Evolutionary conservation across 192 early-diverging fungal genomes (phyloP).

Genomic region (Coemansia sp.): DNA sequence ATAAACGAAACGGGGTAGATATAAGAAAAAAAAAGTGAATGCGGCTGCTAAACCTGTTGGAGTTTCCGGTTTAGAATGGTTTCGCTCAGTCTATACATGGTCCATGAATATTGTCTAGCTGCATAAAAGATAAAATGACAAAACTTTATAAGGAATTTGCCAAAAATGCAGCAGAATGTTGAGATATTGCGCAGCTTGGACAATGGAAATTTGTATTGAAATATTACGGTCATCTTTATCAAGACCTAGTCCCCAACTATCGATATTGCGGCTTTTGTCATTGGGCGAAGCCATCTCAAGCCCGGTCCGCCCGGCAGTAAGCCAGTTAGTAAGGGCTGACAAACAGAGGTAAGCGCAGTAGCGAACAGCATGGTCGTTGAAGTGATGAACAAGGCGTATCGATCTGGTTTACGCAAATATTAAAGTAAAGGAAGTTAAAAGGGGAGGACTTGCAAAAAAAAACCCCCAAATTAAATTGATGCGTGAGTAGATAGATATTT

Average conservation of each 20-base stretch:
- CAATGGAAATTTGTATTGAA: neutral
- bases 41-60: no score
- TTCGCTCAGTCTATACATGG: no score
- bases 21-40: neutral
- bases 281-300: neutral
- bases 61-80: no score
- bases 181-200: neutral
- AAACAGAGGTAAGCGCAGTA: neutral
- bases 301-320: neutral
- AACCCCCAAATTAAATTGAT: no score
- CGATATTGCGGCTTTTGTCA: neutral
- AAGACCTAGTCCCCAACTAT: neutral
- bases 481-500: no score
- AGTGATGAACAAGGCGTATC: no score
- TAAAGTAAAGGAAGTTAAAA: conserved; percentile 1
- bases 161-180: conserved; percentile 5
- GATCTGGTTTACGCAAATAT: no score
- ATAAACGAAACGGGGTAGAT: neutral
- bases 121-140: neutral
- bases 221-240: neutral
- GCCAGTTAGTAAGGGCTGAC: neutral
- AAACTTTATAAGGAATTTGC: neutral
- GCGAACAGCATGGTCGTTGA: neutral
- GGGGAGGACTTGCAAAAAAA: no score
- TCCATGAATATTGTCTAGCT: no score